These are phyloP conservation scores for Colletotrichum graminicola DNA, from an alignment of 2,329 filamentous ascomycete species.

Conservation along the genomic window DNA sequence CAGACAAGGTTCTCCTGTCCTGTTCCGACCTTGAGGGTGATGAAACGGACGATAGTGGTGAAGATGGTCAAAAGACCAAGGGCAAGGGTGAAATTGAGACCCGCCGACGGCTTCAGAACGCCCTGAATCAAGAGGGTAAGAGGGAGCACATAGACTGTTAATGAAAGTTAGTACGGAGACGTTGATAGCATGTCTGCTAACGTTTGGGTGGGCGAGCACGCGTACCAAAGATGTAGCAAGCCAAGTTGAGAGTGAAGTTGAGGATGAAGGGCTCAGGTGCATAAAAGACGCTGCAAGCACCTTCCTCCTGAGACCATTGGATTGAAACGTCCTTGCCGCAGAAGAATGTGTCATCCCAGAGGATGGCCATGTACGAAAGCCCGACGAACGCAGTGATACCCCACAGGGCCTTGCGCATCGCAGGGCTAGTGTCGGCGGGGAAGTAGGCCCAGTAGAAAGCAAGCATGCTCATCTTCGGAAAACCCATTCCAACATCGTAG, in stretches of 20 bases:
- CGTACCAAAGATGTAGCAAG: constrained; percentile 50
- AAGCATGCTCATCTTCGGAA: constrained; percentile 53
- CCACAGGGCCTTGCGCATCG: constrained; percentile 48
- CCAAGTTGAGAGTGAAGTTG: constrained; percentile 51
- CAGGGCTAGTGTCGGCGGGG: constrained; percentile 44
- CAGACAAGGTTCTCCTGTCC: constrained; percentile 47
- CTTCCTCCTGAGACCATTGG: constrained; percentile 53
- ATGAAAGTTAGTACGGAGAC: constrained; percentile 4
- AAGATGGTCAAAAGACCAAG: constrained; percentile 47
- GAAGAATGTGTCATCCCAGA: constrained; percentile 53
- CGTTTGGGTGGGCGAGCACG: too few species aligned
- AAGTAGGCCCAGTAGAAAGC: constrained; percentile 54
- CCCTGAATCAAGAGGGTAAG: constrained; percentile 48
- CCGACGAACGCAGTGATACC: constrained; percentile 50
- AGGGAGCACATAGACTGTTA: constrained; percentile 50
- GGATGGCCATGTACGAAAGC: constrained; percentile 48
- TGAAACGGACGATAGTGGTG: constrained; percentile 46
- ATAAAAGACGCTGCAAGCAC: constrained; percentile 53
- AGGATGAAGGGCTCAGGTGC: constrained; percentile 51
- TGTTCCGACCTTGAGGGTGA: constrained; percentile 45
- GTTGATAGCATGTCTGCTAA: too few species aligned
- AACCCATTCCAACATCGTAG: constrained; percentile 53
- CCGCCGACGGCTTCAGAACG: constrained; percentile 43
- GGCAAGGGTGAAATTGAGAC: constrained; percentile 45
- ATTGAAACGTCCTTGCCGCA: constrained; percentile 51